Base-by-base conservation (phyloP, 1,139 yeast genomes). In the Pneumocystis oryctolagi region DNA sequence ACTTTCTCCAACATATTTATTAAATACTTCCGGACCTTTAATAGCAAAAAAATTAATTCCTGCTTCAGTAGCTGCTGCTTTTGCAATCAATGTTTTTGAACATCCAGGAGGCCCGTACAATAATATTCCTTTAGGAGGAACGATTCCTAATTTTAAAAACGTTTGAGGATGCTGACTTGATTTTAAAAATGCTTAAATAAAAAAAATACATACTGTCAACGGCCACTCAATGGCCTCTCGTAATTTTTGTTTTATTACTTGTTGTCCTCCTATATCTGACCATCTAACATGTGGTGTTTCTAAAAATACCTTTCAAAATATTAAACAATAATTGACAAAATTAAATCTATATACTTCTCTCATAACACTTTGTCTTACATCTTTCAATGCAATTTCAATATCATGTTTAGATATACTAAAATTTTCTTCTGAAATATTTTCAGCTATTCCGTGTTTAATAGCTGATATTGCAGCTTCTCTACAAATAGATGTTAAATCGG, bases 21-120 rank as follows among this genome's bases (percentile, higher is more conserved):
- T 92, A 69, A 92, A 79, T 62, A 92, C 89, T 72, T 92, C 98
- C 0, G 98, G 98, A 20, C 98, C 98, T 73, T 92, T 92, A 63
- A 92, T 86, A 1, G 96, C 85, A 42, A 92, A 92, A 72, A 92
- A 92, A 70, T 92, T 92, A 65, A 92, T 78, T 0, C 97, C 97
- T 75, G 97, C 89, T 71, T 90, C 95, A 0, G 90, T 86, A 0
- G 97, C 95, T 61, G 92, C 89, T 0, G 97, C 97, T 66, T 94
- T 85, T 0, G 97, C 97, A 55, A 92, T 75, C 66, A 90, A 78
- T 0, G 98, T 92, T 73, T 92, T 92, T 63, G 98, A 98, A 75
- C 98, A 92, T 3, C 98, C 98, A 0, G 98, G 98, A 71, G 88
- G 92, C 0, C 98, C 98, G 73, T 90, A 92, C 20, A 92, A 79